Evolutionary conservation across 2,329 filamentous ascomycete genomes (phyloP), one percentile per base, ranked within the genome.

Genomic region (Alternaria ethzedia): DNA sequence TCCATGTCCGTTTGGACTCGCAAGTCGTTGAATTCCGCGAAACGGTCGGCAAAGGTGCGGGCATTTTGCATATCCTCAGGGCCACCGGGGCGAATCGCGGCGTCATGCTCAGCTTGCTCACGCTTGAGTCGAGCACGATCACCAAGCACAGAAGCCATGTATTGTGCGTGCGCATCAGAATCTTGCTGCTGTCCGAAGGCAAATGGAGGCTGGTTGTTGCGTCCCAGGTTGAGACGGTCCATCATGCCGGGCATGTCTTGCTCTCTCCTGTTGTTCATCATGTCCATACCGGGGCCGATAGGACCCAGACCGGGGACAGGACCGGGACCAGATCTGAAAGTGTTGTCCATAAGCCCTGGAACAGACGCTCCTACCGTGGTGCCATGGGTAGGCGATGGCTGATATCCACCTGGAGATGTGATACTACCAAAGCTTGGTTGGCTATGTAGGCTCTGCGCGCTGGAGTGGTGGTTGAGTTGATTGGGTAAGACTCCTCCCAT

Each of bases 381-480:
- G 25, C 74, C 81, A 68, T 86, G 86, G 75, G 83, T 89, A 61
- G 84, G 85, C 66, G 88, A 85, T 57, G 87, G 85, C 70, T 90
- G 88, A 74, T 89, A 90, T 11, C 88, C 89, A 61, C 91, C 88
- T 2, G 94, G 94, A n/a, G 94, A 96, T 3, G 93, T 90, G 69
- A 99, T 96, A 81, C 92, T 97, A 17, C 95, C 93, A 77, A 96
- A 97, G 81, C 95, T 98, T 21, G 95, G 95, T 80, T 99, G 96
- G 77, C 94, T 97, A 76, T 99, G 96, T 63, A 99, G 86, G 76
- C 95, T 98, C 71, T 98, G 95, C 9, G 93, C 93, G 76, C 95
- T 98, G 1, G 93, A 94, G 76, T 98, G 94, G 76, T 98, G 96
- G 73, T 98, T 94, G 9, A 98, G 86, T 63, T 87, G 85, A 55